Conservation (phyloP, 1,284 basidiomycete genomes). For the Termitomyces sp. region DNA sequence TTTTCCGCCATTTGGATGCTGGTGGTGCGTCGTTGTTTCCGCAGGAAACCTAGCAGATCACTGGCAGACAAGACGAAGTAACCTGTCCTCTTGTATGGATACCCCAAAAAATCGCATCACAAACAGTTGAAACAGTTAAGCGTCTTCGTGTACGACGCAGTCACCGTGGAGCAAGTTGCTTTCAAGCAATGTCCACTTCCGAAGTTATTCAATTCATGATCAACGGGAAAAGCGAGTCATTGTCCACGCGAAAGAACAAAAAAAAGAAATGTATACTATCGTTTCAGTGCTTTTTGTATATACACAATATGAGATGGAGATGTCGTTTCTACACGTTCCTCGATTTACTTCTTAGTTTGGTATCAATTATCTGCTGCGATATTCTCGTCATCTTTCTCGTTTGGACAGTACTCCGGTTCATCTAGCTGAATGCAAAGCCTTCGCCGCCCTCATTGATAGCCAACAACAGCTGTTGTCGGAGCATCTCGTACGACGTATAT, state of each 20-base stretch:
- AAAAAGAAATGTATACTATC: conserved; percentile 1
- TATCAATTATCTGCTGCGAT: conserved; percentile 11
- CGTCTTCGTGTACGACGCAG: background rate
- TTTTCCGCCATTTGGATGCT: conserved; percentile 17
- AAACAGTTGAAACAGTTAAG: background rate
- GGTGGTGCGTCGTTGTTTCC: conserved; percentile 13
- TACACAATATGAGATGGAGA: conserved; percentile 19
- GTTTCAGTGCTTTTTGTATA: conserved; percentile 16
- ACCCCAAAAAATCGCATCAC: background rate
- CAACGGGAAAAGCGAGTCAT: background rate
- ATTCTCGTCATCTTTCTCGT: background rate
- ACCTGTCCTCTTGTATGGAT: background rate
- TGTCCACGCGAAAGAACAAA: background rate
- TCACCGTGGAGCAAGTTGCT: too few species aligned
- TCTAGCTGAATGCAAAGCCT: conserved; percentile 75
- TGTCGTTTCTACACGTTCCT: conserved; percentile 16
- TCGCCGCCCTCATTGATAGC: conserved; percentile 94
- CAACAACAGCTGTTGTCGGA: conserved; percentile 80
- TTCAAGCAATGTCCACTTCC: background rate
- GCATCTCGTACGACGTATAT: conserved; percentile 91
- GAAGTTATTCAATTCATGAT: too few species aligned
- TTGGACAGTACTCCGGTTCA: background rate
- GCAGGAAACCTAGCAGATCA: conserved; percentile 4
- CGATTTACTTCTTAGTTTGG: conserved; percentile 11
- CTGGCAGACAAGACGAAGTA: conserved; percentile 13